Conservation (phyloP, 139 green algal genomes). For the Chlorella ohadii region DNA sequence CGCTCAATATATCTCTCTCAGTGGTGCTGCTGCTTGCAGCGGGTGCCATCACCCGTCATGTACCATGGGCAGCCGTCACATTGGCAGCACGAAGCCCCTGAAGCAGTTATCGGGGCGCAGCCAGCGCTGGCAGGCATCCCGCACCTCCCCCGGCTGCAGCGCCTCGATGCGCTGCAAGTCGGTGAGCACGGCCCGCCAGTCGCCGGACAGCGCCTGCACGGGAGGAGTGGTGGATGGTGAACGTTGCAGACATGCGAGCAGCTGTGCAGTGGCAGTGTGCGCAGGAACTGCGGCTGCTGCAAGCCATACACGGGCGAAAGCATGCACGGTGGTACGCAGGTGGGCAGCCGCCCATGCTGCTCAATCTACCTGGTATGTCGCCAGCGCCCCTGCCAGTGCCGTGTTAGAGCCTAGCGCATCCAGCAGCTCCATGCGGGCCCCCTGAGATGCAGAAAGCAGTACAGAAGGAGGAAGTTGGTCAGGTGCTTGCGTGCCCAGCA, state of each 20-base stretch:
- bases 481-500: not conserved
- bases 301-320: too few species aligned
- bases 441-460: too few species aligned
- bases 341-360: too few species aligned
- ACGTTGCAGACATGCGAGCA: not conserved
- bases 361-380: constrained; percentile 59
- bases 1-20: too few species aligned
- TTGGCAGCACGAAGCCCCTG: constrained; percentile 45
- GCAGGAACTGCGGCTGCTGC: too few species aligned
- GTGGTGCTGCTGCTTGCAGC: too few species aligned
- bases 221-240: not conserved
- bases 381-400: constrained; percentile 59
- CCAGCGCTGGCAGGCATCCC: constrained; percentile 2
- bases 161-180: constrained; percentile 49
- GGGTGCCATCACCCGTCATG: too few species aligned
- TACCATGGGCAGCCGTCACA: too few species aligned
- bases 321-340: too few species aligned
- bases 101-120: constrained; percentile 49
- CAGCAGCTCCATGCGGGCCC: constrained; percentile 54
- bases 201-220: constrained; percentile 5
- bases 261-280: too few species aligned
- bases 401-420: constrained; percentile 56
- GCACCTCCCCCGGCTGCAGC: constrained; percentile 33
- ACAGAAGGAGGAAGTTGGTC: too few species aligned
- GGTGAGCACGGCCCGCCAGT: constrained; percentile 48